phyloP scores from a whole-genome alignment of 2,329 filamentous ascomycete species.

The Hysterium pulicare region DNA sequence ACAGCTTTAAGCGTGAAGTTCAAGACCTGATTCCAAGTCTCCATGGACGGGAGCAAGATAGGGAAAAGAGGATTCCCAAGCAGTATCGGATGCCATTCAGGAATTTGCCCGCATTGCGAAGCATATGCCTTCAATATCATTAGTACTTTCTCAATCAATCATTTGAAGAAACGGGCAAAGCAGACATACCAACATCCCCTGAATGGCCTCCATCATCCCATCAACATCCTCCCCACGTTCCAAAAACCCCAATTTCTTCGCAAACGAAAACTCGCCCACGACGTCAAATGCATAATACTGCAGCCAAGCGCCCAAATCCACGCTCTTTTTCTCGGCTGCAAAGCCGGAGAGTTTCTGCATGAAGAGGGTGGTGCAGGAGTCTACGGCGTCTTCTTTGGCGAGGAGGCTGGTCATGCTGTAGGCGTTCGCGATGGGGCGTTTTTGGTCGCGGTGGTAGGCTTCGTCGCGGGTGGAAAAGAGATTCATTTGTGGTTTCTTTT shows the following conservation, averaged over 20 bases:
- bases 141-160: slow-evolving; percentile 12
- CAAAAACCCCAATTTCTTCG: slow-evolving; percentile 32
- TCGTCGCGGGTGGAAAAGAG: slow-evolving; percentile 40
- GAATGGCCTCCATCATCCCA: too few relatives aligned
- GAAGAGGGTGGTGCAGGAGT: slow-evolving; percentile 11
- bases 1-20: slow-evolving; percentile 16
- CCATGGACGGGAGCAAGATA: too few relatives aligned
- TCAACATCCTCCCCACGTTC: slow-evolving; percentile 33
- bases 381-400: slow-evolving; percentile 15
- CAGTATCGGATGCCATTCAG: too few relatives aligned
- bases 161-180: slow-evolving; percentile 19
- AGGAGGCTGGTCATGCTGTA: slow-evolving; percentile 42
- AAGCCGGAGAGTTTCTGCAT: slow-evolving; percentile 8
- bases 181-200: slow-evolving; percentile 22
- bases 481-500: slow-evolving; percentile 15
- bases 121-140: slow-evolving; percentile 6
- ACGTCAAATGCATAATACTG: slow-evolving; percentile 36
- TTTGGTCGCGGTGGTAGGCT: slow-evolving; percentile 37
- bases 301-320: slow-evolving; percentile 16
- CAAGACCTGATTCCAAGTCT: slow-evolving; percentile 18
- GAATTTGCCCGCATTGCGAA: slow-evolving; percentile 11
- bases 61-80: too few relatives aligned
- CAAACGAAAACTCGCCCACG: slow-evolving; percentile 31
- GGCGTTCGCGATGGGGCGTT: slow-evolving; percentile 34
- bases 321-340: slow-evolving; percentile 2